A percentile compares a stretch with the other conserved stretches of the same genome.
Evolutionary conservation across 306 rosid species (phyloP).

Genomic region (Begonia loranthoides): DNA sequence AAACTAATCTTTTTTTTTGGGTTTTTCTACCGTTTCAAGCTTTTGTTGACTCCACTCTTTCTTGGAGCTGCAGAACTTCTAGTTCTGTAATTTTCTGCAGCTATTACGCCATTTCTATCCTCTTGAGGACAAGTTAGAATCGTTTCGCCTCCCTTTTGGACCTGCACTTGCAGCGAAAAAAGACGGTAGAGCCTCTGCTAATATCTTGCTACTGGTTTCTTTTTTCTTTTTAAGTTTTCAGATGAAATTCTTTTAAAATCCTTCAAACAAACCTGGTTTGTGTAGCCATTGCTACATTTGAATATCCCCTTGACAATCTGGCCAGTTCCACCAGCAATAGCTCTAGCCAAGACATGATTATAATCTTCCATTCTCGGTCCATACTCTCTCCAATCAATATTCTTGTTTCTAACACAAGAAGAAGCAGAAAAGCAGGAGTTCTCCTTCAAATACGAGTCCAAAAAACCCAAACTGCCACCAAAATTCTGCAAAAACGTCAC

Average conservation of each 20-base stretch:
- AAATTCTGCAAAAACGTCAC: slow-evolving; percentile 43
- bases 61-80: slow-evolving; percentile 3
- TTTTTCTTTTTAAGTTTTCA: no score
- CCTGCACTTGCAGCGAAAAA: slow-evolving; percentile 22
- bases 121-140: slow-evolving; percentile 33
- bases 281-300: slow-evolving; percentile 78
- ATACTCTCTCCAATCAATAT: slow-evolving; percentile 78
- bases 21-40: slow-evolving; percentile 54
- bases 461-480: slow-evolving; percentile 24
- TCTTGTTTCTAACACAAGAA: slow-evolving; percentile 15
- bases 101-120: slow-evolving; percentile 17
- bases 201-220: no score
- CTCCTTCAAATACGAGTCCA: slow-evolving; percentile 60
- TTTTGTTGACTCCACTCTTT: slow-evolving; percentile 35
- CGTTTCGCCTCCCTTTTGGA: slow-evolving; percentile 75
- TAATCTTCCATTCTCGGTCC: slow-evolving; percentile 81
- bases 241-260: no score
- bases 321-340: slow-evolving; percentile 85
- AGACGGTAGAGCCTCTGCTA: no score
- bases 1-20: not conserved
- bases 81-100: slow-evolving; percentile 11
- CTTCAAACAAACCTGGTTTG: slow-evolving; percentile 82
- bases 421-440: slow-evolving; percentile 57
- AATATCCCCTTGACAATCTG: slow-evolving; percentile 90
- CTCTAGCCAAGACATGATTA: slow-evolving; percentile 62